Evolutionary conservation across 306 rosid species (phyloP), one percentile per base, ranked within the genome.

Genomic region (Quercus engelmannii): DNA sequence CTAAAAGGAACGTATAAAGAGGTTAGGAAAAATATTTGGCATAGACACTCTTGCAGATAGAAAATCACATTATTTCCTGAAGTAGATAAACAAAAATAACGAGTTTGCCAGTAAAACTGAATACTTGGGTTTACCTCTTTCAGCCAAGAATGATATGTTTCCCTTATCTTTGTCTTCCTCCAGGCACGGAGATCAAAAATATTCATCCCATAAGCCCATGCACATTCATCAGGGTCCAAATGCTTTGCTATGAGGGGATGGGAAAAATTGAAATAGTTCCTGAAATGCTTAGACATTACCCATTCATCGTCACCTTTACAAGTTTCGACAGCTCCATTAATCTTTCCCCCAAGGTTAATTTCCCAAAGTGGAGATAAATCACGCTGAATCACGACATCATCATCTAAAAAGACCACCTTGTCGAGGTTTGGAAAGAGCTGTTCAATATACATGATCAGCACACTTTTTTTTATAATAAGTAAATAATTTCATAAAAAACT

Each of bases 201-300:
- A 86, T 96, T 96, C 99, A 96, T 93, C 82, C 98, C 97, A 74
- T 92, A 96, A 75, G 99, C 99, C 99, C 99, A 96, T n/a, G 98
- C 99, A 86, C 99, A 96, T 78, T 96, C 97, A 54, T 93, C 91
- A 75, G 99, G 98, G 80, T 96, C 89, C 86, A 96, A 86, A 84
- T 89, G 75, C 76, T 85, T 75, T 68, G 85, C 80, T 74, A 96
- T 71, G 57, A 87, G 87, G 57, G 99, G 99, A 79, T 96, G 98
- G 41, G 99, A 90, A 86, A 96, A 96, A 80, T 96, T 96, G 84
- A 96, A 96, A 86, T 96, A 96, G 83, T 93, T 93, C 89, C 90
- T 87, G 84, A 93, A 96, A 25, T 76, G 90, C 88, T 96, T 96
- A 20, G 97, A 91, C 99, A 96, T 91, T 78, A 96, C 98, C 99